Evolutionary conservation across 208 protist species (phyloP).

Genomic region (Wallacemonas rigidus): DNA sequence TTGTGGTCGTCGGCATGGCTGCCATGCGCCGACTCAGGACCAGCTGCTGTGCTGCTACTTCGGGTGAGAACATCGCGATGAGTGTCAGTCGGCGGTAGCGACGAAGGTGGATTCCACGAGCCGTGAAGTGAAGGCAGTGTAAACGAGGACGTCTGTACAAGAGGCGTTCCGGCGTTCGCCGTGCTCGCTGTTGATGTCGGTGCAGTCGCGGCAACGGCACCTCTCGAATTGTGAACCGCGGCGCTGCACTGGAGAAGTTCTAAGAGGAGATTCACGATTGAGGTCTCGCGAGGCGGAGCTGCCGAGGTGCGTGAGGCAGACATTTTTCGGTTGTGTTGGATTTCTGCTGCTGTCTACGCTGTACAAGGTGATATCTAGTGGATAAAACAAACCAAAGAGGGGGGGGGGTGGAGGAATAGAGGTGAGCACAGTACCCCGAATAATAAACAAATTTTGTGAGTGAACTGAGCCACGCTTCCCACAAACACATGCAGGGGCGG

Average conservation of each 20-base stretch:
- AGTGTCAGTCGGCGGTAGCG: neutral
- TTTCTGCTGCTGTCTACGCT: neutral
- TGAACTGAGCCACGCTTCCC: too few relatives aligned
- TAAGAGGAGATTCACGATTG: neutral
- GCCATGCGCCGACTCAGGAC: too few relatives aligned
- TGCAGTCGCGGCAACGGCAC: neutral
- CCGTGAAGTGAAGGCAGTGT: slow-evolving; percentile 2
- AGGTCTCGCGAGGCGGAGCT: neutral
- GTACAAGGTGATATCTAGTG: neutral
- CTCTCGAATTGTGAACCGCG: neutral
- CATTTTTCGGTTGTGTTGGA: neutral
- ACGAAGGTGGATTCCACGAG: neutral
- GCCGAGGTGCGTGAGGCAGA: neutral
- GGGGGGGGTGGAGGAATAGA: neutral
- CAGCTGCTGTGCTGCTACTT: neutral
- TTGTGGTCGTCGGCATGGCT: neutral
- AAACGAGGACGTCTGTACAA: neutral
- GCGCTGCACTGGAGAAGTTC: slow-evolving; percentile 1
- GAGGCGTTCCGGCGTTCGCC: neutral
- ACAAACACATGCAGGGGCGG: neutral
- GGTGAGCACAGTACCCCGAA: neutral
- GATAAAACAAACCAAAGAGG: too few relatives aligned
- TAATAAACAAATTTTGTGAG: too few relatives aligned
- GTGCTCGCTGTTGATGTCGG: neutral
- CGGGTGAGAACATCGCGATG: too few relatives aligned